A percentile compares a stretch with the other conserved stretches of the same genome.
phyloP scores from a whole-genome alignment of 2,329 filamentous ascomycete genomes.

The Pezicula neosporulosa region DNA sequence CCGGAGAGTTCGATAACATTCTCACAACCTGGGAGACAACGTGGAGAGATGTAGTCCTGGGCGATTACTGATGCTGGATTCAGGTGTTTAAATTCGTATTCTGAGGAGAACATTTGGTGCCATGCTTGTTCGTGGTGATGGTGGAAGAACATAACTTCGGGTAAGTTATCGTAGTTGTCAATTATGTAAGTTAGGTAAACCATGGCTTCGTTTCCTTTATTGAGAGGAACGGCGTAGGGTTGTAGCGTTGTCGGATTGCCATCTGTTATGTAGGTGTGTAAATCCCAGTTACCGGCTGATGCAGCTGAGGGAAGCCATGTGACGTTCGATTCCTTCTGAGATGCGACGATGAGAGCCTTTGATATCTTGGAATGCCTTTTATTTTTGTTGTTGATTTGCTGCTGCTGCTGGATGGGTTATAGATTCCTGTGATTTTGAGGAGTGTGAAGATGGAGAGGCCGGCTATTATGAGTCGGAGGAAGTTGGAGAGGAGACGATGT shows the following conservation, averaged over 20 bases:
- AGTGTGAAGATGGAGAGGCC: constrained; percentile 3
- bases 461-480: constrained; percentile 6
- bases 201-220: constrained; percentile 52
- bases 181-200: constrained; percentile 42
- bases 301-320: constrained; percentile 18
- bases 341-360: constrained; percentile 43
- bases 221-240: constrained; percentile 42
- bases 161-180: neutral
- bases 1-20: constrained; percentile 40
- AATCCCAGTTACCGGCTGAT: constrained; percentile 4
- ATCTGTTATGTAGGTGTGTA: constrained; percentile 45
- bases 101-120: neutral
- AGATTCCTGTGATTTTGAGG: neutral
- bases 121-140: neutral
- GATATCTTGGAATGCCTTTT: constrained; percentile 6
- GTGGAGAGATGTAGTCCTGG: neutral
- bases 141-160: neutral
- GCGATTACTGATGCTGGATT: neutral
- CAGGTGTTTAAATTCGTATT: neutral
- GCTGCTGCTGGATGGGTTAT: neutral
- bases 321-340: constrained; percentile 38
- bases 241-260: constrained; percentile 33
- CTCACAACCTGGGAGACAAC: constrained; percentile 22
- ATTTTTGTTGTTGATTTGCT: neutral
- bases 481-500: constrained; percentile 2